Evolutionary conservation across 2,329 filamentous ascomycete species (phyloP).

Genomic region (Endoconidiophora laricicola): DNA sequence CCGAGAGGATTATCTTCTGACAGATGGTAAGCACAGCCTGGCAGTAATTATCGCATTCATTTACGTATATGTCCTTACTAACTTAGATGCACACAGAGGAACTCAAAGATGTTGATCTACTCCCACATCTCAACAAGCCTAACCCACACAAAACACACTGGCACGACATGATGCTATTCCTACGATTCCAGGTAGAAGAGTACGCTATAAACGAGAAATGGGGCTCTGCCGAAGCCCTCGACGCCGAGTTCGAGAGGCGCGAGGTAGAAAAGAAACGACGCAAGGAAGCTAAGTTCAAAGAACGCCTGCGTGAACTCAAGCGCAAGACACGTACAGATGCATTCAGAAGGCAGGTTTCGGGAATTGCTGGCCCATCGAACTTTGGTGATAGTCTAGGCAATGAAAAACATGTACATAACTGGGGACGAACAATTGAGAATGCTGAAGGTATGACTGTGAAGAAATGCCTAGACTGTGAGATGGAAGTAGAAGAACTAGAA

Average conservation of each 20-base stretch:
- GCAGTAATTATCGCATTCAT: background rate
- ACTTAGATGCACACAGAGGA: constrained; percentile 42
- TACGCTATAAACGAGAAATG: constrained; percentile 84
- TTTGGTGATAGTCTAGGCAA: constrained; percentile 65
- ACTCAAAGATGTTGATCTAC: constrained; percentile 68
- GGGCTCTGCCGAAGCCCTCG: constrained; percentile 71
- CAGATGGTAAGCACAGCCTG: constrained; percentile 51
- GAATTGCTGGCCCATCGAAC: constrained; percentile 28
- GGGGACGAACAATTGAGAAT: constrained; percentile 53
- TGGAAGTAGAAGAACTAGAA: constrained; percentile 64
- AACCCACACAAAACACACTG: constrained; percentile 93
- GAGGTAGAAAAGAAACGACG: constrained; percentile 65
- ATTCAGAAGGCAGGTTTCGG: constrained; percentile 54
- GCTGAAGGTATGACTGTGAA: constrained; percentile 63
- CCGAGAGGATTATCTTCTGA: constrained; percentile 85
- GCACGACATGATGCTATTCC: constrained; percentile 97
- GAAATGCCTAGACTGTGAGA: constrained; percentile 58
- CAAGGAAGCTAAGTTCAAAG: constrained; percentile 84
- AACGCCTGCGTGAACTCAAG: constrained; percentile 77
- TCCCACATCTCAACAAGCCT: constrained; percentile 74
- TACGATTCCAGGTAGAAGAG: constrained; percentile 85
- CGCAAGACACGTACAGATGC: constrained; percentile 85
- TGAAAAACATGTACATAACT: constrained; percentile 75
- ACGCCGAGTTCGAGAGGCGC: constrained; percentile 72
- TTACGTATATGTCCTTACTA: background rate